These are phyloP conservation scores for Lactifluus pinguis DNA, from an alignment of 768 basidiomycete species.

Conservation along the genomic window DNA sequence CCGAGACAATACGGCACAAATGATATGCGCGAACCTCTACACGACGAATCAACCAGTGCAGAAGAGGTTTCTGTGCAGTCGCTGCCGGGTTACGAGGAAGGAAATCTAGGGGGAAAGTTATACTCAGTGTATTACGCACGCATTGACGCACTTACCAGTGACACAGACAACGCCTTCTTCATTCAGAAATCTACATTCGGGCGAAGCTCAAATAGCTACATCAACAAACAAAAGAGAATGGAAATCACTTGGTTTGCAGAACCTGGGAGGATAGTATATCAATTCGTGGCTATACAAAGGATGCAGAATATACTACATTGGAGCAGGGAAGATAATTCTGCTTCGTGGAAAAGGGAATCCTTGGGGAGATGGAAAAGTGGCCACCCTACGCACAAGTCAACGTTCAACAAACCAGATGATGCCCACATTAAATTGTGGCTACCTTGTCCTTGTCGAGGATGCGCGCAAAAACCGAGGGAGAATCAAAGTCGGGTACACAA, in stretches of 20 bases:
- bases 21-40: conserved; percentile 44
- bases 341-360: conserved; percentile 58
- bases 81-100: conserved; percentile 54
- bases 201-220: background rate
- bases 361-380: conserved; percentile 83
- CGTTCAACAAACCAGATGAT: background rate
- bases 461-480: conserved; percentile 84
- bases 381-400: conserved; percentile 48
- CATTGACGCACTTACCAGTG: conserved; percentile 42
- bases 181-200: conserved; percentile 52
- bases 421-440: background rate
- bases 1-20: background rate
- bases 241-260: conserved; percentile 66
- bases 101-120: conserved; percentile 43
- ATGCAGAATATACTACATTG: conserved; percentile 40
- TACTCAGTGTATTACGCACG: background rate
- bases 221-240: background rate
- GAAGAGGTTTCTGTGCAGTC: conserved; percentile 46
- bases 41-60: conserved; percentile 79
- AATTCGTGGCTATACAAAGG: background rate
- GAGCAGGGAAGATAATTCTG: conserved; percentile 79
- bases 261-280: conserved; percentile 36
- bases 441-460: conserved; percentile 80
- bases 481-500: conserved; percentile 90
- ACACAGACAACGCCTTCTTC: conserved; percentile 81